Base-by-base conservation (phyloP, 1,284 basidiomycete genomes). In the Phlebopus sp. region DNA sequence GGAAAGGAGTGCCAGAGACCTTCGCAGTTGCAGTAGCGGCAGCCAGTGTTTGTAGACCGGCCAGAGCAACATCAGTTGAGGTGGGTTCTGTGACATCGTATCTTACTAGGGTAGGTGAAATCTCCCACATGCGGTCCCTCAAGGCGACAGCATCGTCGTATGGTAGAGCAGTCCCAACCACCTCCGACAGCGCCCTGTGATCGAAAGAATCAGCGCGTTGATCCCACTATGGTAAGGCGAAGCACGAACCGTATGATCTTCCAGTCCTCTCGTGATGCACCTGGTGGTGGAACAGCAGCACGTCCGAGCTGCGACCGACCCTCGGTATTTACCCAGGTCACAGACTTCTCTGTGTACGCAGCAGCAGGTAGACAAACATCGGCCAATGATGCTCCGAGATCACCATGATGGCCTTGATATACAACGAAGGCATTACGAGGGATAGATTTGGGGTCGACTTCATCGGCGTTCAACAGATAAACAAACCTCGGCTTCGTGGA, bases 331-430 rank as follows among this genome's bases (percentile, higher is more conserved):
- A 99, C 83, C 91, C 93, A 99, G 2, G 94, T 97, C 43, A 81
- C 79, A 10, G 82, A 78, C 75, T 99, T 99, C 73, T 99, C 97
- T 2, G 96, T 99, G 75, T 98, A 98, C 2, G 96, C 96, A 19
- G 90, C 81, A 21, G 83, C 93, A 37, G 97, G 97, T 36, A 99
- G 73, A 67, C 91, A 92, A 50, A 99, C 94, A 67, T 99, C 96
- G 15, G 97, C 97, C 44, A 95, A 86, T 63, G 95, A 92, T 3
- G 97, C 97, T 43, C 97, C 96, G 37, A 93, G 78, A 67, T 99
- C 97, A 67, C 97, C 97, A 66, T 99, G 96, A 71, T 98, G 96
- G 38, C 97, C 97, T 69, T 99, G 97, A 73, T 99, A 99, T 13
- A 99, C 96, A 38, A 99, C 96, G 63, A 99, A 99, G 1, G 96